Evolutionary conservation across 371 early-diverging fungal genomes (phyloP).

Genomic region (Parasitella parasitica): DNA sequence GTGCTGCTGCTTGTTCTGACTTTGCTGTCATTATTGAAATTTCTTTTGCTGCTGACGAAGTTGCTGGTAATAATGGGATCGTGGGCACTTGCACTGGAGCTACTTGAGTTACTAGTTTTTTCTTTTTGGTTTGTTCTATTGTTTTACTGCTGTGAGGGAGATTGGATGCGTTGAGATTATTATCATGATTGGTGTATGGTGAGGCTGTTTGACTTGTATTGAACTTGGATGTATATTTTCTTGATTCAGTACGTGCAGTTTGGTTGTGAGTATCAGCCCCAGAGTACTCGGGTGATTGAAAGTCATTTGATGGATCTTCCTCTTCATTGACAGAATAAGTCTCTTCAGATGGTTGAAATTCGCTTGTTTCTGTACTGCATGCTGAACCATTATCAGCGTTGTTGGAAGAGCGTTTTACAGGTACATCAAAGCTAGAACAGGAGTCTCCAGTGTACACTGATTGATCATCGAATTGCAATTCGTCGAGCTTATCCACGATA

Average conservation of each 20-base stretch:
- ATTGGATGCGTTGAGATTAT: no score
- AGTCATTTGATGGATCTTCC: background rate
- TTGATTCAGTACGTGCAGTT: no score
- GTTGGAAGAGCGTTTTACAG: background rate
- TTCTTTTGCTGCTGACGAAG: background rate
- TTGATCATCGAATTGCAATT: background rate
- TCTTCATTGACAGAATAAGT: background rate
- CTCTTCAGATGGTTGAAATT: background rate
- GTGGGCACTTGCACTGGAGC: no score
- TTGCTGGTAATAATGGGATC: background rate
- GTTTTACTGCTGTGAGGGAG: no score
- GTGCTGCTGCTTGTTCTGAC: background rate
- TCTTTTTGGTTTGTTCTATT: no score
- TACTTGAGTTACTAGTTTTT: no score
- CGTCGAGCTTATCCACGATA: background rate
- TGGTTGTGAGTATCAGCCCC: no score
- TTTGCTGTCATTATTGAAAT: background rate
- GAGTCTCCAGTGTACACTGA: background rate
- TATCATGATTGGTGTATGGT: no score
- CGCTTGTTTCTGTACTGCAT: background rate
- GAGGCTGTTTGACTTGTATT: no score
- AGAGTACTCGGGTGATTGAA: no score
- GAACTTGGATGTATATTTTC: no score
- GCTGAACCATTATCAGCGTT: background rate
- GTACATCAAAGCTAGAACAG: background rate